phyloP scores from a whole-genome alignment of 2,329 filamentous ascomycete genomes.

The Aureobasidium namibiae region DNA sequence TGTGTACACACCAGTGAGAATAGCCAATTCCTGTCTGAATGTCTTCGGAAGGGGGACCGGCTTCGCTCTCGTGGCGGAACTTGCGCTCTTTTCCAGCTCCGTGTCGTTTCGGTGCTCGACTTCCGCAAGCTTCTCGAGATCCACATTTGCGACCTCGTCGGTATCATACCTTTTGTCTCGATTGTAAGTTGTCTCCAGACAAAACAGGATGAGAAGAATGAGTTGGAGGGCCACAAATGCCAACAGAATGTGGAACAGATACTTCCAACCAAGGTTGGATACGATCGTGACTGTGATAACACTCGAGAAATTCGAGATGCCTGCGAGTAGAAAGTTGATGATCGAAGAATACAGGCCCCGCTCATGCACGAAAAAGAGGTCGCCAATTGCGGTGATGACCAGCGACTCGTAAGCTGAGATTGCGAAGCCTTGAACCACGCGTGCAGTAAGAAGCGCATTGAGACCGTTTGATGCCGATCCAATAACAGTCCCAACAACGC shows the following conservation, averaged over 20 bases:
- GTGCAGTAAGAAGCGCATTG: constrained; percentile 24
- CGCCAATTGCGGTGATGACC: constrained; percentile 28
- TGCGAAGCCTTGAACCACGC: constrained; percentile 26
- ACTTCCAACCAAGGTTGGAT: constrained; percentile 29
- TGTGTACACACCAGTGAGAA: constrained; percentile 33
- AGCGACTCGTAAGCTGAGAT: constrained; percentile 29
- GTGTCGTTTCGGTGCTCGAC: background rate
- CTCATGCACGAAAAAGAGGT: constrained; percentile 30
- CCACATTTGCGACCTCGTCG: constrained; percentile 11
- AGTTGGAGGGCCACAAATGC: constrained; percentile 39
- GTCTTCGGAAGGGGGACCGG: background rate
- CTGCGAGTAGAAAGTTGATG: constrained; percentile 29
- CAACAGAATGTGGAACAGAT: constrained; percentile 40
- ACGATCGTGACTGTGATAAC: constrained; percentile 30
- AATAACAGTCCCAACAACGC: background rate
- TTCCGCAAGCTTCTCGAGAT: constrained; percentile 12
- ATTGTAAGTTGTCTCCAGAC: constrained; percentile 44
- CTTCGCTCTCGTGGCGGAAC: constrained; percentile 20
- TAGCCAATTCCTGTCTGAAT: constrained; percentile 24
- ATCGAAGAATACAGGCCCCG: constrained; percentile 27
- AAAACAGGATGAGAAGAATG: constrained; percentile 39
- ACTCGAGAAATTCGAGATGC: constrained; percentile 29
- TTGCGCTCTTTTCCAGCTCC: background rate
- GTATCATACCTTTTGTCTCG: constrained; percentile 27
- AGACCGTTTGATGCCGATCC: constrained; percentile 16